These are phyloP conservation scores for Sechiopsis laciniata DNA, from an alignment of 306 rosid genomes.

Conservation along the genomic window DNA sequence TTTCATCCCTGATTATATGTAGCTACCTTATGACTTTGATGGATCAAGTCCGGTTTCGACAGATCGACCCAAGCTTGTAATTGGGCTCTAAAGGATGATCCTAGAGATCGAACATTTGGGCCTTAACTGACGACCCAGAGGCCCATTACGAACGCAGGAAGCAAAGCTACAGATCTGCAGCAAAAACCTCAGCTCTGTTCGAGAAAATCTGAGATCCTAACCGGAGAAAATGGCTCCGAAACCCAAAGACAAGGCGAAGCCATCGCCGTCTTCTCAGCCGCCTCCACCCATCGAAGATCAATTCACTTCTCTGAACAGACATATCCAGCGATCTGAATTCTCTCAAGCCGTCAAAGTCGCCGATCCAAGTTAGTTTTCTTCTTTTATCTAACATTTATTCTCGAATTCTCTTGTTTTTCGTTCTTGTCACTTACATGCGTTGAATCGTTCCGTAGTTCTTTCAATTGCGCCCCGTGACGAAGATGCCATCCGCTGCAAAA, in stretches of 20 bases:
- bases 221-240: conserved; percentile 72
- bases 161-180: too few relatives aligned
- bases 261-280: conserved; percentile 44
- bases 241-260: conserved; percentile 45
- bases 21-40: background rate
- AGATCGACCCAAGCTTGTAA: too few relatives aligned
- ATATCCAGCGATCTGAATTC: conserved; percentile 53
- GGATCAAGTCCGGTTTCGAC: too few relatives aligned
- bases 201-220: background rate
- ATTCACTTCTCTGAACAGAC: conserved; percentile 60
- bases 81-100: background rate
- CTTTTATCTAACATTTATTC: background rate
- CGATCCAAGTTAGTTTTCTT: conserved; percentile 60
- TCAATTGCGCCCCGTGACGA: conserved; percentile 61
- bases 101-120: background rate
- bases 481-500: conserved; percentile 85
- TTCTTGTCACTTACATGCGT: background rate
- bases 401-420: background rate
- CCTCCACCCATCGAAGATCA: conserved; percentile 83
- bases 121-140: background rate
- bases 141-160: background rate
- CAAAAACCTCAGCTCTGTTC: background rate
- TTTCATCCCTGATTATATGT: background rate
- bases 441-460: conserved; percentile 46
- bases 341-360: conserved; percentile 69